Conservation (phyloP, 2,329 filamentous ascomycete genomes). For the Talaromyces albobiverticillius region DNA sequence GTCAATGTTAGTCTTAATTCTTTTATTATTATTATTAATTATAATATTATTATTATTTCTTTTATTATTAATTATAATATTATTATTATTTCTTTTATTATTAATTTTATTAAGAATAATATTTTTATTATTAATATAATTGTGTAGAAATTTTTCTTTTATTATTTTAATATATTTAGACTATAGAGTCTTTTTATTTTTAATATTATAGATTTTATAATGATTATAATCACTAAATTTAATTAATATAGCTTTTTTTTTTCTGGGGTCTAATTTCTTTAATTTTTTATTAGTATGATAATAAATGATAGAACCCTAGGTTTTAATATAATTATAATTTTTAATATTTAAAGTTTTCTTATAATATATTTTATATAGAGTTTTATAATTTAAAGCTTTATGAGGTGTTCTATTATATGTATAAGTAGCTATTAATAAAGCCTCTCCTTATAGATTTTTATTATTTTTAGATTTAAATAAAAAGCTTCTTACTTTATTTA, state of each 20-base stretch:
- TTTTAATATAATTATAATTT: not conserved
- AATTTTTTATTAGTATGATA: not conserved
- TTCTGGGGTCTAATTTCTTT: not conserved
- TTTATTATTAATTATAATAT: no score
- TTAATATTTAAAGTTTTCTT: not conserved
- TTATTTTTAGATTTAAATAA: not conserved
- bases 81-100: not conserved
- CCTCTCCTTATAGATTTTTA: not conserved
- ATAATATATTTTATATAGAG: not conserved
- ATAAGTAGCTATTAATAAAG: not conserved
- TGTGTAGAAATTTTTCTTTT: not conserved
- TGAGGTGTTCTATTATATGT: slow-evolving; percentile 2
- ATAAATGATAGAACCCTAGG: not conserved
- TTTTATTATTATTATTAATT: not conserved
- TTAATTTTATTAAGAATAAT: not conserved
- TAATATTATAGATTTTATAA: not conserved
- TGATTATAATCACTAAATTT: slow-evolving; percentile 1
- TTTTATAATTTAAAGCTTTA: not conserved
- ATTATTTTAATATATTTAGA: not conserved
- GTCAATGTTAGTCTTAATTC: not conserved
- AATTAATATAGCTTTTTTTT: slow-evolving; percentile 2
- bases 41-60: no score
- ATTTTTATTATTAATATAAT: not conserved
- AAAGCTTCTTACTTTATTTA: slow-evolving; percentile 4
- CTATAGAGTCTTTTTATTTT: not conserved